A percentile compares a stretch with the other conserved stretches of the same genome.
phyloP scores from a whole-genome alignment of 805 yeast species.

The Kodamaea hsintzibuensis region DNA sequence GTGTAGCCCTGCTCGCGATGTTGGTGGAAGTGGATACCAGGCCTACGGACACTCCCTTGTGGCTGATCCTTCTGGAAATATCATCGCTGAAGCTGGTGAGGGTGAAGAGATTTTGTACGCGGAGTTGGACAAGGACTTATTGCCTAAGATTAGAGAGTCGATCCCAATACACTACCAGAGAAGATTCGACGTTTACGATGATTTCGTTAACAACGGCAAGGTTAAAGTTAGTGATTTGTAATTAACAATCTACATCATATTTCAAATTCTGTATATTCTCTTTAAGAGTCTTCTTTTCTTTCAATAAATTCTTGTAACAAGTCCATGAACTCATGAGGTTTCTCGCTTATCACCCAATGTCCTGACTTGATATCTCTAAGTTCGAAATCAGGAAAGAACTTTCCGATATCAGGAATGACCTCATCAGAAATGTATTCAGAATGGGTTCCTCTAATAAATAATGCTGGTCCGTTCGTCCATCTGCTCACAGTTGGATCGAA shows the following conservation, averaged over 20 bases:
- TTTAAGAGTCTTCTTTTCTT: conserved; percentile 36
- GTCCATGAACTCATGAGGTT: conserved; percentile 73
- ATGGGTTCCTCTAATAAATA: conserved; percentile 77
- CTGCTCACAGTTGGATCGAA: conserved; percentile 53
- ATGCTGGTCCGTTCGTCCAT: conserved; percentile 64
- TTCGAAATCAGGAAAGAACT: conserved; percentile 76
- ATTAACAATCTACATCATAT: neutral
- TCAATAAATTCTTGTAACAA: conserved; percentile 64
- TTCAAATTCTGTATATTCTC: neutral
- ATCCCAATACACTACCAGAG: conserved; percentile 47
- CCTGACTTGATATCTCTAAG: conserved; percentile 78
- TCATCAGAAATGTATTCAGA: conserved; percentile 85
- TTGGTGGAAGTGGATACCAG: conserved; percentile 43
- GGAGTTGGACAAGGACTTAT: conserved; percentile 37
- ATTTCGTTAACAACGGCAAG: conserved; percentile 34
- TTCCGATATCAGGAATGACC: conserved; percentile 66
- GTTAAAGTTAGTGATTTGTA: conserved; percentile 29
- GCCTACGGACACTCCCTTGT: conserved; percentile 49
- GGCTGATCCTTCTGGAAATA: conserved; percentile 42
- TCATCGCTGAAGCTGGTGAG: conserved; percentile 48
- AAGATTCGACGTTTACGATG: conserved; percentile 44
- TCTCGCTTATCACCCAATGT: conserved; percentile 91
- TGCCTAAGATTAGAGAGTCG: conserved; percentile 41
- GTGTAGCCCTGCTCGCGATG: conserved; percentile 88
- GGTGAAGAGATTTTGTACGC: conserved; percentile 46